These are phyloP conservation scores for Mycena epipterygia DNA, from an alignment of 768 basidiomycete genomes.

Conservation along the genomic window DNA sequence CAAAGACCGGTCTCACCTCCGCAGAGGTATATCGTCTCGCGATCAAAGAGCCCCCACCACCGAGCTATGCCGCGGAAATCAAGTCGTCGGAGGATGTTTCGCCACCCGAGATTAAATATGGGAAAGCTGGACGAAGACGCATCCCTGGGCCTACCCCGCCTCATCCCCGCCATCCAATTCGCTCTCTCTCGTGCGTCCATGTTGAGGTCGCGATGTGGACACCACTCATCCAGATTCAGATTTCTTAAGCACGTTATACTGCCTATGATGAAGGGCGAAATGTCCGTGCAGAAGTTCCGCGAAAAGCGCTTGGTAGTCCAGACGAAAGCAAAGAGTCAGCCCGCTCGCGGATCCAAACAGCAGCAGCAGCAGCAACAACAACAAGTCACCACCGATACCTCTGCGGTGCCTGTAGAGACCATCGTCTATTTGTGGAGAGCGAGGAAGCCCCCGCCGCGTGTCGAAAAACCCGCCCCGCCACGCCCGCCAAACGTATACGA, in stretches of 20 bases:
- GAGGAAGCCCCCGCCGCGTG: neutral
- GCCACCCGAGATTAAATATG: neutral
- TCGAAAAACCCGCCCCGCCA: neutral
- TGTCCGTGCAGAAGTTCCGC: slow-evolving; percentile 12
- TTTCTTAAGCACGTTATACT: slow-evolving; percentile 35
- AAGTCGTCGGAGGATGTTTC: neutral
- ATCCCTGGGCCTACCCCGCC: slow-evolving; percentile 20
- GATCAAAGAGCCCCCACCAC: slow-evolving; percentile 17
- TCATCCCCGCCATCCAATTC: slow-evolving; percentile 30
- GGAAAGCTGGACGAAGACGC: slow-evolving; percentile 24
- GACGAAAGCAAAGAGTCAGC: neutral
- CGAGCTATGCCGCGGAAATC: neutral
- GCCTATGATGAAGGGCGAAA: slow-evolving; percentile 29
- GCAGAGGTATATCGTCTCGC: slow-evolving; percentile 24
- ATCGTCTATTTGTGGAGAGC: slow-evolving; percentile 31
- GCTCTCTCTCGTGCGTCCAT: slow-evolving; percentile 32
- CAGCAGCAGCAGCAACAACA: slow-evolving; percentile 1
- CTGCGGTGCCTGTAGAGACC: neutral
- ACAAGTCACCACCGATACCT: neutral
- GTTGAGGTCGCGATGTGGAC: neutral
- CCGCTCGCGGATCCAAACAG: neutral
- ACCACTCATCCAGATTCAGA: neutral
- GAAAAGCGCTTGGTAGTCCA: slow-evolving; percentile 23
- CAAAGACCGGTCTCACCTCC: slow-evolving; percentile 13
- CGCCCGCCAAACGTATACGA: slow-evolving; percentile 23